These are phyloP conservation scores for Penicillium desertorum DNA, from an alignment of 495 filamentous ascomycete species.

Conservation along the genomic window DNA sequence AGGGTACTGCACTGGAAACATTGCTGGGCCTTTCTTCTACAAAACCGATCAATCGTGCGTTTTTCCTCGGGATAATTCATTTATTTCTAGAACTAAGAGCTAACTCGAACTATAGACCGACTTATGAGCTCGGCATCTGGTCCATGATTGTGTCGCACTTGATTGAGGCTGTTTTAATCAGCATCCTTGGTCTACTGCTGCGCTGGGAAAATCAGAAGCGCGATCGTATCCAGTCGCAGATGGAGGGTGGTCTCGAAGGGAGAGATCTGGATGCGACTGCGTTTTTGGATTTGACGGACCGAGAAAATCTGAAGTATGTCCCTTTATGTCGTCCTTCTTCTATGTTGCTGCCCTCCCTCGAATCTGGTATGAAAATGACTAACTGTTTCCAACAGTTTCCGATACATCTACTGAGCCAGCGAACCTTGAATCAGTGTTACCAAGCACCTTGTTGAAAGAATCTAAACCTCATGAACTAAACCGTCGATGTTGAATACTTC, in stretches of 20 bases:
- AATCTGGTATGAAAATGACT: neutral
- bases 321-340: neutral
- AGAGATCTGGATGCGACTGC: conserved; percentile 56
- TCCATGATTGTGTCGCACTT: conserved; percentile 62
- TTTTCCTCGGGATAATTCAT: neutral
- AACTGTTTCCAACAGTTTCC: conserved; percentile 26
- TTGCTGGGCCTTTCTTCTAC: conserved; percentile 63
- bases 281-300: conserved; percentile 61
- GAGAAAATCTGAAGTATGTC: conserved; percentile 56
- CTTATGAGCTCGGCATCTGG: conserved; percentile 60
- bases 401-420: conserved; percentile 34
- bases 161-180: conserved; percentile 51
- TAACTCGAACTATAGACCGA: conserved; percentile 34
- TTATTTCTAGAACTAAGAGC: neutral
- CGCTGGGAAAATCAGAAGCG: conserved; percentile 57
- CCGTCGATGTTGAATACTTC: too few relatives aligned
- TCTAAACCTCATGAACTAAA: too few relatives aligned
- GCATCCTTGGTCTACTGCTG: conserved; percentile 47
- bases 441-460: too few relatives aligned
- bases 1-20: conserved; percentile 53
- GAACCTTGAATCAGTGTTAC: too few relatives aligned
- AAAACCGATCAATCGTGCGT: conserved; percentile 50
- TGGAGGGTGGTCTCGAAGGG: conserved; percentile 48
- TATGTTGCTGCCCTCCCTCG: neutral
- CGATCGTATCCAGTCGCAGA: conserved; percentile 50